phyloP scores from a whole-genome alignment of 2,329 filamentous ascomycete species.

The Pestalotiopsis sp. region DNA sequence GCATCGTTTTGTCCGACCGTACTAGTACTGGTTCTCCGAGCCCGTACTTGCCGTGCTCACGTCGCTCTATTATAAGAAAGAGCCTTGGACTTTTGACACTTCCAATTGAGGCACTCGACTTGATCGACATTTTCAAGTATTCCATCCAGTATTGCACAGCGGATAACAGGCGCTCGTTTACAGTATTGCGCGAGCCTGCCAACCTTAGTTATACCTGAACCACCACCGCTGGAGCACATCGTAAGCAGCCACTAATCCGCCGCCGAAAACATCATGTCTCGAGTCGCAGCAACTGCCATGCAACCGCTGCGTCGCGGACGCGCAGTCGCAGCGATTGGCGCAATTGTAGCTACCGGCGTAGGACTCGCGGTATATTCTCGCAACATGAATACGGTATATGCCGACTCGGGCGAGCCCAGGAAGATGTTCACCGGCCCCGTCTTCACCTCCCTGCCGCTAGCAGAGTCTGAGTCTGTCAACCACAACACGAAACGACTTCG shows the following conservation, averaged over 20 bases:
- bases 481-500: conserved; percentile 61
- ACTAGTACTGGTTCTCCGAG: neutral
- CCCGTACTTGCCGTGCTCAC: neutral
- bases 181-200: too few species aligned
- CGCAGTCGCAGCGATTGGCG: conserved; percentile 4
- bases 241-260: neutral
- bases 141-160: neutral
- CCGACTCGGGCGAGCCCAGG: conserved; percentile 27
- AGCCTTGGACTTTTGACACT: neutral
- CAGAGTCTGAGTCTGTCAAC: conserved; percentile 55
- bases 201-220: too few species aligned
- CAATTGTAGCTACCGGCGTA: conserved; percentile 21
- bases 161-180: too few species aligned
- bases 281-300: neutral
- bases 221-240: neutral
- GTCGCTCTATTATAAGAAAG: neutral
- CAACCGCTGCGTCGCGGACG: conserved; percentile 8
- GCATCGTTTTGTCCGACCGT: neutral
- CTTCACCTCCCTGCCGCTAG: conserved; percentile 50
- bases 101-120: neutral
- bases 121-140: neutral
- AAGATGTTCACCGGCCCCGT: conserved; percentile 39
- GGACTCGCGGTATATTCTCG: conserved; percentile 27
- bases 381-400: conserved; percentile 24
- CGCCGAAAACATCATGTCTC: neutral